A percentile compares a stretch with the other conserved stretches of the same genome.
Conservation (phyloP, 305 asterid genomes). For the Fraxinus floribunda region DNA sequence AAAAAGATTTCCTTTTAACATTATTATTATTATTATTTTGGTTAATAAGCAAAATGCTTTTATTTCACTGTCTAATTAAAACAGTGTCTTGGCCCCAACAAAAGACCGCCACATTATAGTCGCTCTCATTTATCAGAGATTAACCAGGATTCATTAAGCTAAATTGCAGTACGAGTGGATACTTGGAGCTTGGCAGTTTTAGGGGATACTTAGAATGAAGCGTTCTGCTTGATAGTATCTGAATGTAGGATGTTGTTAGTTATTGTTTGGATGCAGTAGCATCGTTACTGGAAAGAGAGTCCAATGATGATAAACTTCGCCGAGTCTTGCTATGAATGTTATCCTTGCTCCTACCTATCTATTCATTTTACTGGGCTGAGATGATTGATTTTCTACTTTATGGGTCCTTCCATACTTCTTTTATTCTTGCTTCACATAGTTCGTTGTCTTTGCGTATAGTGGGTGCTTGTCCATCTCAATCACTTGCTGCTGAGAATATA, state of each 20-base stretch:
- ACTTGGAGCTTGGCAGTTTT: not conserved
- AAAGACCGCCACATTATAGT: not conserved
- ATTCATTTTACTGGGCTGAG: not conserved
- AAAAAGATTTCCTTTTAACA: not conserved
- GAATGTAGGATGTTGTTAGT: not conserved
- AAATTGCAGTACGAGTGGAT: not conserved
- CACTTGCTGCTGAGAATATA: slow-evolving; percentile 24
- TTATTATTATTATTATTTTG: not conserved
- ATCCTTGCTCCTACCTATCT: not conserved
- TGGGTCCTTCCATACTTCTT: slow-evolving; percentile 3
- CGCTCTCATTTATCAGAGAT: not conserved
- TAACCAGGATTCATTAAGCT: not conserved
- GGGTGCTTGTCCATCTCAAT: slow-evolving; percentile 38
- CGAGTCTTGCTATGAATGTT: not conserved
- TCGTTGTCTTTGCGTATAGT: slow-evolving; percentile 32
- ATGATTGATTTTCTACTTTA: slow-evolving; percentile 11
- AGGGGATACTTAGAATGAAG: not conserved
- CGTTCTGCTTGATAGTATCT: not conserved
- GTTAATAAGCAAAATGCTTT: not conserved
- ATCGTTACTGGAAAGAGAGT: not conserved
- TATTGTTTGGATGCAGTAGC: not conserved
- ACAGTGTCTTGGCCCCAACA: not conserved
- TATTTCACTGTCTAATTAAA: not conserved
- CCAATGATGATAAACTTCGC: not conserved
- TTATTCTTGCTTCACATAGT: not conserved